Base-by-base conservation (phyloP, 345 rosid genomes). In the Citrus sp. region DNA sequence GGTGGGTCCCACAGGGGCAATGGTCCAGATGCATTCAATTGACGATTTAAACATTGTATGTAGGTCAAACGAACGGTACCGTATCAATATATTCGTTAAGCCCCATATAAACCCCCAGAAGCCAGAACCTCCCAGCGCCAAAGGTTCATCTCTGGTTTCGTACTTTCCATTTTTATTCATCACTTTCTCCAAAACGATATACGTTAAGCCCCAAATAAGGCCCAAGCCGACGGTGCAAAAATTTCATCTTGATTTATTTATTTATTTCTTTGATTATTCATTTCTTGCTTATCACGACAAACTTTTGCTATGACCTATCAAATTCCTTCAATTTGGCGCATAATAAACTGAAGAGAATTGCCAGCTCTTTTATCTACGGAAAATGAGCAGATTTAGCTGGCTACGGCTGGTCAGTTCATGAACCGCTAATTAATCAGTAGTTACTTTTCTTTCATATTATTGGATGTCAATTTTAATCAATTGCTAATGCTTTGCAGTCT, bases 341-440 rank as follows among this genome's bases (percentile, higher is more conserved):
- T 18, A 4, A 12, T 24, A 7, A 3, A 51, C 35, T 68, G 69
- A 46, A 30, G 62, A 49, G 37, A 55, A 54, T 32, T 51, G 28
- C 32, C 5, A 27, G 38, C 58, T 28, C 16, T 22, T 37, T 28
- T 28, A 9, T 63, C 70, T 27, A 46, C 49, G 54, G 27, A 54
- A 67, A 42, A 83, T 93, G 98, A 75, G 85, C 83, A 85, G 90
- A 84, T 84, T 85, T 81, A 79, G 82, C 73, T 88, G 86, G 92
- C 83, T 92, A 58, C 67, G 80, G 35, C 80, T 80, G 62, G 95
- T 91, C 77, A 84, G 90, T 82, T 16, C 24, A 13, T 56, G 40
- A 80, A 63, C 24, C 25, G 14, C 35, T 59, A 25, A 63, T 75
- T 54, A 58, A 51, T 27, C 51, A 13, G 51, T 32, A 60, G 58